Percentiles rank a stretch among this genome's conserved stretches.
These are phyloP conservation scores for Sophora flavescens DNA, from an alignment of 306 rosid species.

Conservation along the genomic window DNA sequence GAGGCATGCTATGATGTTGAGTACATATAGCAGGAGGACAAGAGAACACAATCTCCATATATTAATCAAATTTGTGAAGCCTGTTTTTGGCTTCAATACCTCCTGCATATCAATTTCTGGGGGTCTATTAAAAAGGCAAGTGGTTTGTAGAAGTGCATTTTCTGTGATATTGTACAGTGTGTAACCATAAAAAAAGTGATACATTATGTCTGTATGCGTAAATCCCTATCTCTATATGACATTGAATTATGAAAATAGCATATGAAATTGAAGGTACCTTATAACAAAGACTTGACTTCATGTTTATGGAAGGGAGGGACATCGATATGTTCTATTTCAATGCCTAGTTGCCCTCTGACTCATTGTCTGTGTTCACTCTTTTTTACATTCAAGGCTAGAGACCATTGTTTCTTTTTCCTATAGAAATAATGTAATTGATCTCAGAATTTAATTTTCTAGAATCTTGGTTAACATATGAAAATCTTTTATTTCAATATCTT, in stretches of 20 bases:
- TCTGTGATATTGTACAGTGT: background rate
- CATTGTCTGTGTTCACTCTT: background rate
- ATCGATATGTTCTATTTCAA: background rate
- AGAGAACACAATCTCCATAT: constrained; percentile 66
- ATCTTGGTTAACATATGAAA: constrained; percentile 13
- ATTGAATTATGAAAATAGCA: constrained; percentile 22
- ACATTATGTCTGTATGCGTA: background rate
- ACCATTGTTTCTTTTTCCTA: constrained; percentile 6
- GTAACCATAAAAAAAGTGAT: constrained; percentile 6
- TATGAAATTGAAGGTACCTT: background rate
- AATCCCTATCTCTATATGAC: background rate
- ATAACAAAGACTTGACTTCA: too few species aligned
- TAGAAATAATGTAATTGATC: constrained; percentile 10
- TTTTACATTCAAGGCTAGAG: constrained; percentile 19
- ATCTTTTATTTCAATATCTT: constrained; percentile 22
- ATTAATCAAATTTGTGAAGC: constrained; percentile 67
- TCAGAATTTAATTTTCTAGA: background rate
- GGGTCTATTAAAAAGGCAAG: constrained; percentile 76
- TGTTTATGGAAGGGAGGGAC: too few species aligned
- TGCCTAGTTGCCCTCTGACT: background rate
- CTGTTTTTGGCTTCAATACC: constrained; percentile 83
- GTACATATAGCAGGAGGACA: constrained; percentile 76
- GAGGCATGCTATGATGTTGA: constrained; percentile 83
- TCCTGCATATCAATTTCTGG: constrained; percentile 77
- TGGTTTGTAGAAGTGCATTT: constrained; percentile 32